Base-by-base conservation (phyloP, 192 early-diverging fungal genomes). In the Funneliformis geosporum region DNA sequence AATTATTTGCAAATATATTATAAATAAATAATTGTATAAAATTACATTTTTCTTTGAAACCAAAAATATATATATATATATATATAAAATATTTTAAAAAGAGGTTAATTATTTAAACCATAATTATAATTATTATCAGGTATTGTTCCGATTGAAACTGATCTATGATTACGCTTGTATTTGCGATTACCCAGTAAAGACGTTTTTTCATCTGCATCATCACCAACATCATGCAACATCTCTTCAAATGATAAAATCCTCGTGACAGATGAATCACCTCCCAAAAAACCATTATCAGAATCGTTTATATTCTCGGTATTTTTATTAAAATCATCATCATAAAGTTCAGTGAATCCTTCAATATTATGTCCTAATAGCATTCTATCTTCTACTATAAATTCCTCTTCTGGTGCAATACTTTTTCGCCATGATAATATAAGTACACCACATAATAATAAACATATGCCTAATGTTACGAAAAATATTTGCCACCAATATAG, bases 381-480 rank as follows among this genome's bases (percentile, higher is more conserved):
- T 18, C 70, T 72, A 47, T 72, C 25, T 46, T 72, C 67, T 8
- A 23, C 23, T 16, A 50, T 23, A 44, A 80, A 38, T 69, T 70
- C 79, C 46, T 74, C 72, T 61, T 82, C 79, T 47, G 66, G 66
- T 46, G 69, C 33, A 10, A 21, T 59, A 61, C 67, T 80, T n/a
- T 38, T 75, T 42, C 87, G 79, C 88, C 88, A 89, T 33, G 92
- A 92, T 39, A 94, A 79, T 28, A 93, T 84, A 59, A 90, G 67
- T 4, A 94, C 93, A 8, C 93, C 93, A 16, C 83, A 71, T 11
- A 90, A 85, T 21, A 93, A 89, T 65, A 92, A 82, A 14, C 86
- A 84, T 38, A 93, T 88, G 39, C 93, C 93, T 16, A 90, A 76
- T 40, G 90, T 89, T 62, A 94, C 92, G 77, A 93, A 83, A 7